Conservation (phyloP, 768 basidiomycete genomes). For the Jaapia argillacea region DNA sequence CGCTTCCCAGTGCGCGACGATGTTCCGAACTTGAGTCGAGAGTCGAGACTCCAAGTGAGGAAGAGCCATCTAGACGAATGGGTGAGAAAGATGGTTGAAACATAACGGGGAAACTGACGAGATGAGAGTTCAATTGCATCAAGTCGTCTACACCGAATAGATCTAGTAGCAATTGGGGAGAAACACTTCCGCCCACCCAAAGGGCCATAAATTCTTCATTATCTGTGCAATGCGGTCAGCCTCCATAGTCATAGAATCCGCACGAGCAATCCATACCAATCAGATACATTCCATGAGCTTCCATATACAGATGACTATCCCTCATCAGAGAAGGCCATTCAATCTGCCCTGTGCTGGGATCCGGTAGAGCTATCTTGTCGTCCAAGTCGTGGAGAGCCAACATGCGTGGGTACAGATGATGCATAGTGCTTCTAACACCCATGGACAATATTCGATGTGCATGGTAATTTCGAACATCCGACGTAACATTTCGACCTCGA, state of each 20-base stretch:
- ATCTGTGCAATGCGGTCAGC: too few relatives aligned
- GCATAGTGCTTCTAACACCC: conserved; percentile 59
- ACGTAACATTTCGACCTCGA: conserved; percentile 76
- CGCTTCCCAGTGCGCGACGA: conserved; percentile 57
- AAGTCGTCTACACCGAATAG: conserved; percentile 81
- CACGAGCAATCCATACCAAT: conserved; percentile 74
- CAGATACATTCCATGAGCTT: conserved; percentile 84
- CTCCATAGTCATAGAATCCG: too few relatives aligned
- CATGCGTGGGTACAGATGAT: conserved; percentile 80
- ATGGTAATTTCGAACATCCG: conserved; percentile 89
- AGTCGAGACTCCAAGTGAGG: conserved; percentile 65
- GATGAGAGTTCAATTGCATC: conserved; percentile 51
- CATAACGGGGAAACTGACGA: conserved; percentile 25
- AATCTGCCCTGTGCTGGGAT: conserved; percentile 45
- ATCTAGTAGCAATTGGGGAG: conserved; percentile 74
- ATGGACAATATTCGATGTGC: conserved; percentile 67
- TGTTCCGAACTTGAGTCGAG: conserved; percentile 78
- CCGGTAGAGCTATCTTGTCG: conserved; percentile 60
- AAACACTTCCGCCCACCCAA: conserved; percentile 82
- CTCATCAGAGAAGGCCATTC: conserved; percentile 73
- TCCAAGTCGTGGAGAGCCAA: conserved; percentile 82
- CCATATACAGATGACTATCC: conserved; percentile 79
- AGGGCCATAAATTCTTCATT: conserved; percentile 83
- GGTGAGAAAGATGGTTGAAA: conserved; percentile 2
- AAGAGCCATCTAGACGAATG: conserved; percentile 44